Conservation (phyloP, 192 early-diverging fungal genomes). For the Geosiphon pyriformis region DNA sequence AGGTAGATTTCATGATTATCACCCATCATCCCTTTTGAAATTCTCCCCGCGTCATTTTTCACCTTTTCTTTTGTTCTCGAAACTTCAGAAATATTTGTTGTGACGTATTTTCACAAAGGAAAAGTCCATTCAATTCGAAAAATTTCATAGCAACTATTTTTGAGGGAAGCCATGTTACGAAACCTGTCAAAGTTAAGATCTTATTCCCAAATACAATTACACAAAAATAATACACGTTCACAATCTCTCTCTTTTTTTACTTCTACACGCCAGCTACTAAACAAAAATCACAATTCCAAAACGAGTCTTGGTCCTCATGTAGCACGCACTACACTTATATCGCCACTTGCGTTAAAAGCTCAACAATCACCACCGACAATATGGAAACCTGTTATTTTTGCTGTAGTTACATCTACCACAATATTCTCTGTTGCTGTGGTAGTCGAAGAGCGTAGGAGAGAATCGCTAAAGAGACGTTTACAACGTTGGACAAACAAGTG, state of each 20-base stretch:
- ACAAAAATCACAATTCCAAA: too few species aligned
- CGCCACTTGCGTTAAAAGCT: too few species aligned
- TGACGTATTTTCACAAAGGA: background rate
- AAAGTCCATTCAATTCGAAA: background rate
- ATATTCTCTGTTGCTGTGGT: slow-evolving; percentile 37
- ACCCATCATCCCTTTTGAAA: background rate
- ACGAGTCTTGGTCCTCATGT: too few species aligned
- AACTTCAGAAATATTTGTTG: background rate
- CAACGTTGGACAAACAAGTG: slow-evolving; percentile 28
- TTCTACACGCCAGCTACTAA: too few species aligned
- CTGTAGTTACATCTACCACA: slow-evolving; percentile 28
- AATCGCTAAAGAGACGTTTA: slow-evolving; percentile 27
- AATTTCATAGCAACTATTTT: background rate
- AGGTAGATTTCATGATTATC: too few species aligned
- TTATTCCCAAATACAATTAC: too few species aligned
- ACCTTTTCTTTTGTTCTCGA: background rate
- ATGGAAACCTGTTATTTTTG: slow-evolving; percentile 42
- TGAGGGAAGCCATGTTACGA: background rate
- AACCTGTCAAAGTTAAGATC: slow-evolving; percentile 1
- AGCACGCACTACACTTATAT: too few species aligned
- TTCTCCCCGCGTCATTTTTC: background rate
- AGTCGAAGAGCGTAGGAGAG: slow-evolving; percentile 30
- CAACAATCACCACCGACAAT: too few species aligned
- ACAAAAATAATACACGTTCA: too few species aligned
- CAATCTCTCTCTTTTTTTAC: too few species aligned